A percentile compares a stretch with the other conserved stretches of the same genome.
phyloP scores from a whole-genome alignment of 805 yeast genomes.

The Vanderwaltozyma polyspora region DNA sequence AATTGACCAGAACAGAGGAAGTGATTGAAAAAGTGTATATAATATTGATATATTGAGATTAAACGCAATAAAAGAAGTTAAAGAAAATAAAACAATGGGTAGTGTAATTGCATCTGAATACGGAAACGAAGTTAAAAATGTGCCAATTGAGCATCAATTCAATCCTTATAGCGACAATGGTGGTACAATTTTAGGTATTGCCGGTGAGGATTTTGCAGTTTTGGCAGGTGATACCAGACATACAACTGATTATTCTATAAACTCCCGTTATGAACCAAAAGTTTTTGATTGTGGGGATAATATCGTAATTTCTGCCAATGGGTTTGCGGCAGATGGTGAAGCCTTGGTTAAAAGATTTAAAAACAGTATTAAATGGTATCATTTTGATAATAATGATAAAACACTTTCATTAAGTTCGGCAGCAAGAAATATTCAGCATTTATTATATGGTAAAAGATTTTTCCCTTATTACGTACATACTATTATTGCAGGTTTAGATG shows the following conservation, averaged over 20 bases:
- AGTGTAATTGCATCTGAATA: constrained; percentile 64
- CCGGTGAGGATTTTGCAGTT: constrained; percentile 94
- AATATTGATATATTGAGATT: no score
- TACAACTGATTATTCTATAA: constrained; percentile 85
- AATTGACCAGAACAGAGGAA: no score
- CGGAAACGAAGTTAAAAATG: constrained; percentile 38
- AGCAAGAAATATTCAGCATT: constrained; percentile 83
- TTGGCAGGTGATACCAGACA: constrained; percentile 98
- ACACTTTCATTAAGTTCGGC: constrained; percentile 57
- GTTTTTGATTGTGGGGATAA: constrained; percentile 83
- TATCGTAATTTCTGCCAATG: constrained; percentile 82
- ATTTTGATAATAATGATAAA: constrained; percentile 69
- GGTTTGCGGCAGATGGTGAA: constrained; percentile 90
- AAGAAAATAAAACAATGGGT: no score
- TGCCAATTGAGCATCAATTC: constrained; percentile 83
- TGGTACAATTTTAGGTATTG: constrained; percentile 94
- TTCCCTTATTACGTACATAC: constrained; percentile 97
- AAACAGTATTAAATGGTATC: constrained; percentile 73
- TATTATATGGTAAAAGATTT: constrained; percentile 83
- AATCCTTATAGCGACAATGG: constrained; percentile 94
- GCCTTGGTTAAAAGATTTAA: constrained; percentile 70
- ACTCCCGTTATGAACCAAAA: constrained; percentile 85
- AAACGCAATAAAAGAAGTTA: no score
- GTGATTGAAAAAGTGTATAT: no score
- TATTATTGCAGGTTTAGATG: constrained; percentile 84